Percentiles rank a stretch among this genome's conserved stretches.
Conservation (phyloP, 495 filamentous ascomycete genomes). For the Zalerion maritima region DNA sequence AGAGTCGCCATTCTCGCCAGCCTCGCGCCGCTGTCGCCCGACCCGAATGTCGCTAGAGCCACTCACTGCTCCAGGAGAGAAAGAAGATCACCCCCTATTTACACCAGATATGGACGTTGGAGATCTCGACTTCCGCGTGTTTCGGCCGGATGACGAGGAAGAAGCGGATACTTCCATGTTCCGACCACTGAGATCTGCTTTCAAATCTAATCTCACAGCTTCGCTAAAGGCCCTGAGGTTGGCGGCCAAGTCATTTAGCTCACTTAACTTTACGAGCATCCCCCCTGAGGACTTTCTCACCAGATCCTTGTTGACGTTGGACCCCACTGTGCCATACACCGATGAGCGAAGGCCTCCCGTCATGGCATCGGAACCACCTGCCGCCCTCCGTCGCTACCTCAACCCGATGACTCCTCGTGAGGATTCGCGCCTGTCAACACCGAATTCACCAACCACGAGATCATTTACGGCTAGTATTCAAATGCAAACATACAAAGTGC, state of each 20-base stretch:
- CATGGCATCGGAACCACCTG: constrained; percentile 59
- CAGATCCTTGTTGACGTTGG: constrained; percentile 65
- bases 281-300: constrained; percentile 84
- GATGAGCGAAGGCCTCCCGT: constrained; percentile 79
- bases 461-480: constrained; percentile 66
- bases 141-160: constrained; percentile 23
- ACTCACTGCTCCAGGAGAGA: constrained; percentile 23
- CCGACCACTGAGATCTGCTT: constrained; percentile 37
- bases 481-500: constrained; percentile 66
- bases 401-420: constrained; percentile 76
- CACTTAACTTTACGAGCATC: constrained; percentile 54
- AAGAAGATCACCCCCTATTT: constrained; percentile 32
- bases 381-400: constrained; percentile 79
- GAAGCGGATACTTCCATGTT: constrained; percentile 13
- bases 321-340: constrained; percentile 58
- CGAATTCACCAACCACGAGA: constrained; percentile 14
- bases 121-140: constrained; percentile 31
- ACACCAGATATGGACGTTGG: constrained; percentile 20
- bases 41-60: constrained; percentile 29
- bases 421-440: constrained; percentile 50
- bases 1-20: constrained; percentile 18
- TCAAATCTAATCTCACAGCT: constrained; percentile 91
- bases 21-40: constrained; percentile 16
- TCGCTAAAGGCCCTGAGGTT: constrained; percentile 76
- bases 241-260: constrained; percentile 72